These are phyloP conservation scores for Funneliformis mosseae DNA, from an alignment of 192 early-diverging fungal species.

Conservation along the genomic window DNA sequence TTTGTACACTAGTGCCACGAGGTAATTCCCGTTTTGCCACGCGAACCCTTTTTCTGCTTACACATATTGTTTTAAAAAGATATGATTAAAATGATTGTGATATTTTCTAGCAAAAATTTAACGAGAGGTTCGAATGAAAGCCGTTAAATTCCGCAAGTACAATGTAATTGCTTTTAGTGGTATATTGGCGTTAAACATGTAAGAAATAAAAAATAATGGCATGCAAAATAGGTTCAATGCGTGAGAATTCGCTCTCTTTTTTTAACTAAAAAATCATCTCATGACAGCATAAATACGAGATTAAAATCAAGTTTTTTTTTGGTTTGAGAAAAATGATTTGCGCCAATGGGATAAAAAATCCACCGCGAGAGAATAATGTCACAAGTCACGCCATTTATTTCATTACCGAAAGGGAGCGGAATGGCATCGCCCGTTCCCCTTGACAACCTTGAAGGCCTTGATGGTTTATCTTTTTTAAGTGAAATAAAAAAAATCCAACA, in stretches of 20 bases:
- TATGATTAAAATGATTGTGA: no score
- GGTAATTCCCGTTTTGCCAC: not conserved
- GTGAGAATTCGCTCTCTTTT: not conserved
- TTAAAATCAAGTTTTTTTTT: not conserved
- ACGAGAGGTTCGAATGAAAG: no score
- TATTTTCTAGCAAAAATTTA: no score
- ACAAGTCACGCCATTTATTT: no score
- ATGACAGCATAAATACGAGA: not conserved
- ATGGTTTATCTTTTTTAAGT: no score
- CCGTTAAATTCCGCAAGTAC: no score
- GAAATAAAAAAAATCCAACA: no score
- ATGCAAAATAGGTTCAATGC: not conserved
- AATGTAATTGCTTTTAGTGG: no score
- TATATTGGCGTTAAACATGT: not conserved
- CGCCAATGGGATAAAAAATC: not conserved
- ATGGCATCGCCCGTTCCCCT: no score
- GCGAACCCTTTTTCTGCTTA: no score
- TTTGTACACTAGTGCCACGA: not conserved
- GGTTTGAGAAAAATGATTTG: not conserved
- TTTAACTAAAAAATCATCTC: not conserved
- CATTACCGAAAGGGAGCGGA: no score
- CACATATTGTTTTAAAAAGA: not conserved
- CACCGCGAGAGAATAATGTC: not conserved
- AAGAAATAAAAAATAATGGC: not conserved
- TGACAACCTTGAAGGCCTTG: no score